Percentiles rank a stretch among this genome's conserved stretches.
Conservation (phyloP, 768 basidiomycete genomes). For the Calocera viscosa region DNA sequence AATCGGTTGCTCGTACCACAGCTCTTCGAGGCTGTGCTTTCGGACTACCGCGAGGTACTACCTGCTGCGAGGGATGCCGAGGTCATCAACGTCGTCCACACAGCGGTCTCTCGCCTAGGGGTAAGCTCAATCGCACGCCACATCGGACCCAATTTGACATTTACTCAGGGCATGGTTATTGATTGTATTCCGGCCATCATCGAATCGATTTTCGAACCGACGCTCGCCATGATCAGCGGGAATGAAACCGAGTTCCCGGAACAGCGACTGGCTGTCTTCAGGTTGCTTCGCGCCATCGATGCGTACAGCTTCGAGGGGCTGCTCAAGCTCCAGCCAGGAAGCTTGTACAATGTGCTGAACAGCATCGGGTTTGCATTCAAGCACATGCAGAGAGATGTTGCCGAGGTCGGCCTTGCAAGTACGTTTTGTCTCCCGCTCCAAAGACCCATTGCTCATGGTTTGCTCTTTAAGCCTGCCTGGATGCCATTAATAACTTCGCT, state of each 20-base stretch:
- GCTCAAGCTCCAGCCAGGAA: constrained; percentile 74
- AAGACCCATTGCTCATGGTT: constrained; percentile 4
- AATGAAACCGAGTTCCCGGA: constrained; percentile 99
- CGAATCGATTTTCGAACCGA: constrained; percentile 95
- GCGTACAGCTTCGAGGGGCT: constrained; percentile 93
- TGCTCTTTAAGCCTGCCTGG: constrained; percentile 68
- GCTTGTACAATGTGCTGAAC: constrained; percentile 74
- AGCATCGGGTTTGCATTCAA: constrained; percentile 99
- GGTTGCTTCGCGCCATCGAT: constrained; percentile 84
- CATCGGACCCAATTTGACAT: not conserved
- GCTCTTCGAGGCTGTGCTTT: constrained; percentile 90
- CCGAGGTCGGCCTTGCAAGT: constrained; percentile 53
- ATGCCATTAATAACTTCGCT: constrained; percentile 92
- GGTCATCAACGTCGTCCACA: constrained; percentile 93
- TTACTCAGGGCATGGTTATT: constrained; percentile 58
- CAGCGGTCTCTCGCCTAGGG: constrained; percentile 76
- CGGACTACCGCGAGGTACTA: constrained; percentile 90
- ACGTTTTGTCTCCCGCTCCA: constrained; percentile 10
- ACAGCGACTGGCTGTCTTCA: constrained; percentile 94
- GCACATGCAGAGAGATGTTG: constrained; percentile 97
- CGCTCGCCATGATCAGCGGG: constrained; percentile 97
- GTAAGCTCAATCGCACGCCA: constrained; percentile 37
- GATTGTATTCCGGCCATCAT: constrained; percentile 90
- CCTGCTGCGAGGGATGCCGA: constrained; percentile 90
- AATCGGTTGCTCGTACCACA: constrained; percentile 89